Percentiles rank a stretch among this genome's conserved stretches.
These are phyloP conservation scores for Haemoproteus tartakovskyi DNA, from an alignment of 169 alveolate species.

Conservation along the genomic window DNA sequence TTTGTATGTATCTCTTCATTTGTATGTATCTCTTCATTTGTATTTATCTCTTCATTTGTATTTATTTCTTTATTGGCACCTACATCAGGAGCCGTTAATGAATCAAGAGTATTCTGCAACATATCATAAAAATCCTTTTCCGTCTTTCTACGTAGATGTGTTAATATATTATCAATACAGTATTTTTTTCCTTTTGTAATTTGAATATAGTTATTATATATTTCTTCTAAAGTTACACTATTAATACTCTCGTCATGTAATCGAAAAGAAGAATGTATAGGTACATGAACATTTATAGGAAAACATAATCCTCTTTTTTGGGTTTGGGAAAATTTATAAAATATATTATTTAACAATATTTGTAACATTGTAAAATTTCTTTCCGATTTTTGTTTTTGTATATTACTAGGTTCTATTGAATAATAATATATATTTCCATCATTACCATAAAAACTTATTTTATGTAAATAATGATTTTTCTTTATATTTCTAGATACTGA, in stretches of 20 bases:
- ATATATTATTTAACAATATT: slow-evolving; percentile 49
- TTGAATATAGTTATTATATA: slow-evolving; percentile 19
- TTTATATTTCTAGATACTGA: neutral
- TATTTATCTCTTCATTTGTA: too few relatives aligned
- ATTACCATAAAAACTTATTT: slow-evolving; percentile 32
- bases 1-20: too few relatives aligned
- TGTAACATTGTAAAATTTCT: slow-evolving; percentile 49
- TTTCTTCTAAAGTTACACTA: slow-evolving; percentile 16
- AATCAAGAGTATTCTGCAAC: too few relatives aligned
- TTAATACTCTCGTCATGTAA: slow-evolving; percentile 28
- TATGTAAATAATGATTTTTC: slow-evolving; percentile 11
- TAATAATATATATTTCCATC: slow-evolving; percentile 55
- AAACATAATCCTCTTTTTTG: slow-evolving; percentile 35
- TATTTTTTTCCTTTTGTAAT: slow-evolving; percentile 12
- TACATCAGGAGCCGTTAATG: too few relatives aligned
- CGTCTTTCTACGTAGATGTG: too few relatives aligned
- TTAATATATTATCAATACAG: slow-evolving; percentile 32
- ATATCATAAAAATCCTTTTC: too few relatives aligned
- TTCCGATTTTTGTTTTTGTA: slow-evolving; percentile 22
- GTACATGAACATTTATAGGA: slow-evolving; percentile 13
- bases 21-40: too few relatives aligned
- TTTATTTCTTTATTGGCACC: too few relatives aligned
- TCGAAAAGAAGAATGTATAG: slow-evolving; percentile 35
- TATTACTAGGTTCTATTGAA: slow-evolving; percentile 30
- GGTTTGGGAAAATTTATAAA: slow-evolving; percentile 33